A percentile compares a stretch with the other conserved stretches of the same genome.
Conservation (phyloP, 2,329 filamentous ascomycete genomes). For the Epicoccum nigrum region DNA sequence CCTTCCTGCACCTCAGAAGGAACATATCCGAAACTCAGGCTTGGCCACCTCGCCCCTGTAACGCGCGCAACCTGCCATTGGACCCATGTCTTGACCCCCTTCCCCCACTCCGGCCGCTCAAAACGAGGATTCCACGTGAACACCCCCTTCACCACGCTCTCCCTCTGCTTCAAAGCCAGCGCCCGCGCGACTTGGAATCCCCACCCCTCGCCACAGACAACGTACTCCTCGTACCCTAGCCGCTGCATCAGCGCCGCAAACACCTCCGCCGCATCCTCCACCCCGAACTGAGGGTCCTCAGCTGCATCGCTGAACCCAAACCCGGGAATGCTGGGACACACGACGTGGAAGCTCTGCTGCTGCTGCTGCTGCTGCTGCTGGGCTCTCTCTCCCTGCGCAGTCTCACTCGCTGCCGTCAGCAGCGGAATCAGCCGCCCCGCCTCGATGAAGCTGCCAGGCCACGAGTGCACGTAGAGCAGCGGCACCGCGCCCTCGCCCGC, state of each 20-base stretch:
- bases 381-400: no score
- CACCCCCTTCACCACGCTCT: constrained; percentile 61
- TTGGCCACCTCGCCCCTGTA: constrained; percentile 48
- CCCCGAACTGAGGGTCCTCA: constrained; percentile 56
- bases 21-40: constrained; percentile 62
- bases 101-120: constrained; percentile 54
- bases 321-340: constrained; percentile 69
- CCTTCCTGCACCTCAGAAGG: constrained; percentile 45
- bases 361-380: no score
- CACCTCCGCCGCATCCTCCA: constrained; percentile 61
- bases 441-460: constrained; percentile 69
- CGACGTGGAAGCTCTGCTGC: constrained; percentile 64
- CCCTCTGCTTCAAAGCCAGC: constrained; percentile 56
- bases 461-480: constrained; percentile 68
- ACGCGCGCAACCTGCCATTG: constrained; percentile 62
- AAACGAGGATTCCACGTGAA: constrained; percentile 67
- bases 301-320: constrained; percentile 71
- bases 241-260: constrained; percentile 66
- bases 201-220: constrained; percentile 62
- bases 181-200: constrained; percentile 52
- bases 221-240: constrained; percentile 64
- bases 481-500: constrained; percentile 62
- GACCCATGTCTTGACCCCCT: constrained; percentile 57
- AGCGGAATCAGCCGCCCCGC: constrained; percentile 61
- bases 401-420: no score